Evolutionary conservation across 2,329 filamentous ascomycete genomes (phyloP), one percentile per base, ranked within the genome.

Genomic region (Aspergillus glaucus): DNA sequence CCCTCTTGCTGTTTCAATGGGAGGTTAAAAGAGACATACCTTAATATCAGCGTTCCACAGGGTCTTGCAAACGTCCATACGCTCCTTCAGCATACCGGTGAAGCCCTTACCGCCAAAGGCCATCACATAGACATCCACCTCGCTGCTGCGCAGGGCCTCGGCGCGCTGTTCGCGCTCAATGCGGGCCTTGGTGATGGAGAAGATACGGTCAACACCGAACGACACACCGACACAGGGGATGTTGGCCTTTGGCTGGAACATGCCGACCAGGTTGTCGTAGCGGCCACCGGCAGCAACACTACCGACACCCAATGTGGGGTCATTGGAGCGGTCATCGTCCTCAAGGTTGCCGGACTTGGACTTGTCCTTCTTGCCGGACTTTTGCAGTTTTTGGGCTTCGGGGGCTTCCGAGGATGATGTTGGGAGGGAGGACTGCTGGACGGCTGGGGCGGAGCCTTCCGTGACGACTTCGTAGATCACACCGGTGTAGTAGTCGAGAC

Each of bases 121-220:
- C 90, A 97, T 97, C 62, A 97, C 86, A 70, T 84, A 96, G 42
- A 91, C 90, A 63, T 97, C 91, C 2, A 91, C 85, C 59, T 93
- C 87, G 62, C 85, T 89, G 55, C 78, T 77, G 54, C 87, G 76
- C 46, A 83, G 72, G 26, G 71, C 58, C 17, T 77, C 69, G n/a
- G 71, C 69, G 47, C 74, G 79, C 60, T 79, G 80, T 49, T 74
- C 68, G 32, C 79, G 80, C 53, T 81, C 82, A 66, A 88, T 78
- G 44, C 84, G 79, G 10, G 88, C 85, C 69, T 95, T 91, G 55
- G 86, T 88, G 63, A 96, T 91, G 59, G 87, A 89, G 73, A 95
- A 95, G 63, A 97, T 96, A 59, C 92, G 85, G 70, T 97, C 92
- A 44, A 96, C 88, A 48, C 92, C 92, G 64, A 97, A 96, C 1